Percentiles rank a stretch among this genome's conserved stretches.
Conservation (phyloP, 2,329 filamentous ascomycete species). For the Blastomyces parvus region DNA sequence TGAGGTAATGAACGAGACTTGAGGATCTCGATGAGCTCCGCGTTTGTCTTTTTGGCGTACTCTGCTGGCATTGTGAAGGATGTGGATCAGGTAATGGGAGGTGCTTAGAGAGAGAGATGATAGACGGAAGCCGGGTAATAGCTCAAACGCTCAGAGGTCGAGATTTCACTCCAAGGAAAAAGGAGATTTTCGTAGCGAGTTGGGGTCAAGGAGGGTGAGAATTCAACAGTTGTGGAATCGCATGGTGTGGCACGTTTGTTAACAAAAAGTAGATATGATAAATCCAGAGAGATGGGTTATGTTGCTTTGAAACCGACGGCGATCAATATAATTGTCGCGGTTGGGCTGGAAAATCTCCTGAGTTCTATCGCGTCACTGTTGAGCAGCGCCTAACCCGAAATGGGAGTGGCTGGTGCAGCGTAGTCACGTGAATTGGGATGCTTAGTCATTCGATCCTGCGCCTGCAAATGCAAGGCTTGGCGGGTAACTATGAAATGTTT, state of each 20-base stretch:
- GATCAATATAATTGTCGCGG: neutral
- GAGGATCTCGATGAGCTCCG: slow-evolving; percentile 41
- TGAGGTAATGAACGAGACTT: slow-evolving; percentile 40
- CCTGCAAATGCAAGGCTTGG: no score
- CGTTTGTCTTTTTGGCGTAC: slow-evolving; percentile 43
- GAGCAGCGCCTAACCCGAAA: neutral
- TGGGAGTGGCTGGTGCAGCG: neutral
- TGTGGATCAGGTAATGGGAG: neutral
- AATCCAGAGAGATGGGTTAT: neutral
- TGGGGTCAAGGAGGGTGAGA: neutral
- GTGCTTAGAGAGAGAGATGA: neutral
- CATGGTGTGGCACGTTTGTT: neutral
- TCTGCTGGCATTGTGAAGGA: slow-evolving; percentile 31
- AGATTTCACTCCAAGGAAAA: neutral
- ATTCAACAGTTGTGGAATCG: neutral
- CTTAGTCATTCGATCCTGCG: neutral
- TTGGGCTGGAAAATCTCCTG: slow-evolving; percentile 4
- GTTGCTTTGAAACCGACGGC: neutral
- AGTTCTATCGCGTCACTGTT: slow-evolving; percentile 3
- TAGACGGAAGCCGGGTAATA: neutral
- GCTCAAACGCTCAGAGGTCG: neutral
- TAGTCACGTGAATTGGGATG: neutral
- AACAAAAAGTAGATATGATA: neutral
- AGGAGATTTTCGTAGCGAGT: neutral
- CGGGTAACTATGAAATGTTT: no score